Evolutionary conservation across 352 stramenopile genomes (phyloP).

Genomic region (Phytopythium chamaehyphon): DNA sequence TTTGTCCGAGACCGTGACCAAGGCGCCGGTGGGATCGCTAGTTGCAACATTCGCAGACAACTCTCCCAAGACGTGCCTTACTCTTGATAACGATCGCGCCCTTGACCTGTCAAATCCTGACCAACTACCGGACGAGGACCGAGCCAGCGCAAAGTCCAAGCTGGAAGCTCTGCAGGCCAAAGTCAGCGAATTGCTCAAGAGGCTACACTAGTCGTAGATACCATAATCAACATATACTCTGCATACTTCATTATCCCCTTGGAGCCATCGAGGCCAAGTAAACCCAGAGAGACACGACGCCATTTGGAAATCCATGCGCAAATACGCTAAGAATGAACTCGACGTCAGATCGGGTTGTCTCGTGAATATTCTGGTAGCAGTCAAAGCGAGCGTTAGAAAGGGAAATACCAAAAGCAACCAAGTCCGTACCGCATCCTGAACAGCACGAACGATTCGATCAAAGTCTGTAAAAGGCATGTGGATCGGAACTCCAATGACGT

Average conservation of each 20-base stretch:
- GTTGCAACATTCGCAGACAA: slow-evolving; percentile 58
- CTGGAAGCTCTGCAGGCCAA: slow-evolving; percentile 68
- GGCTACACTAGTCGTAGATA: slow-evolving; percentile 35
- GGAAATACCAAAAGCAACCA: background rate
- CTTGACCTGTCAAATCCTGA: slow-evolving; percentile 66
- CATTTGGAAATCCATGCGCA: slow-evolving; percentile 81
- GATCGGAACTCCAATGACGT: slow-evolving; percentile 79
- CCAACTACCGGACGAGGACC: slow-evolving; percentile 48
- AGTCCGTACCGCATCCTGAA: slow-evolving; percentile 74
- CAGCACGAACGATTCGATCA: slow-evolving; percentile 59
- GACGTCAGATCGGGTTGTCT: slow-evolving; percentile 74
- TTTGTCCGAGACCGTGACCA: slow-evolving; percentile 45
- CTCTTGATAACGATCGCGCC: slow-evolving; percentile 54
- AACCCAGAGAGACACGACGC: slow-evolving; percentile 90
- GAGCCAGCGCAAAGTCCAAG: slow-evolving; percentile 54
- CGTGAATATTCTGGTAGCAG: slow-evolving; percentile 78
- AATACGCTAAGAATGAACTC: slow-evolving; percentile 91
- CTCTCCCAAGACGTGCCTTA: slow-evolving; percentile 41
- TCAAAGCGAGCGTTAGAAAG: slow-evolving; percentile 6
- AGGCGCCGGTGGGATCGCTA: slow-evolving; percentile 44
- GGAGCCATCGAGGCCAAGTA: slow-evolving; percentile 79
- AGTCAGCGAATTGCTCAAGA: slow-evolving; percentile 52
- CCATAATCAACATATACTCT: background rate
- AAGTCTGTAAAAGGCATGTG: slow-evolving; percentile 89
- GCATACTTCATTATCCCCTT: background rate